Base-by-base conservation (phyloP, 108 stramenopile species). In the Nannochloropsis gaditana region DNA sequence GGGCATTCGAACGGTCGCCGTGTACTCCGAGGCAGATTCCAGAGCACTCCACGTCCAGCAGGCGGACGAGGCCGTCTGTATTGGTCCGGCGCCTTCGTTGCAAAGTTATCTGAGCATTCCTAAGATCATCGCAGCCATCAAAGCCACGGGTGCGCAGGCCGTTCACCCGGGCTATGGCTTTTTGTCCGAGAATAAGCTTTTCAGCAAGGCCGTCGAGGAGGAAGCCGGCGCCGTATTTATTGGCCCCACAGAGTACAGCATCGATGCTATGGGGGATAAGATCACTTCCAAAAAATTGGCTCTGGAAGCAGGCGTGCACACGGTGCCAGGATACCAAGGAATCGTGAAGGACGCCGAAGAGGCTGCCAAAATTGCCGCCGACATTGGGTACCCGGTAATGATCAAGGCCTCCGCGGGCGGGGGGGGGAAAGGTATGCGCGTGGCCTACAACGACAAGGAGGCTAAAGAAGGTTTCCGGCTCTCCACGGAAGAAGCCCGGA, bases 401-500 rank as follows among this genome's bases (percentile, higher is more conserved):
- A 95, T 99, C 92, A 99, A 99, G 91, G 98, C 98, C 2, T 92
- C 92, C 84, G 93, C 95, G 43, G 98, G 98, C 21, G 98, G 98
- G 1, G 98, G 98, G 9, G 98, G 98, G 79, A 99, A 99, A 91
- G 98, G 98, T 11, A 99, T 99, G 98, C 92, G 98, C 45, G 93
- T 98, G 41, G 96, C 96, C 81, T 92, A 91, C 86, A 93, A 17
- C 11, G 83, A 73, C 11, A 17, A 15, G 11, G 31, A 31, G 43
- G 43, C 82, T 4, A 43, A 42, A 17, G 31, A 31, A 9, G 43
- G 15, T 11, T 17, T 42, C n/a, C 88, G 88, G 47, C 90, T 95
- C 42, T 89, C 90, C 44, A 92, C 92, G 83, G 93, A 95, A 82
- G 97, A 99, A 91, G 95, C 96, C 21, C 86, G 88, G 31, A 80